Evolutionary conservation across 768 basidiomycete species (phyloP).

Genomic region (Tylopilus rubrobrunneus): DNA sequence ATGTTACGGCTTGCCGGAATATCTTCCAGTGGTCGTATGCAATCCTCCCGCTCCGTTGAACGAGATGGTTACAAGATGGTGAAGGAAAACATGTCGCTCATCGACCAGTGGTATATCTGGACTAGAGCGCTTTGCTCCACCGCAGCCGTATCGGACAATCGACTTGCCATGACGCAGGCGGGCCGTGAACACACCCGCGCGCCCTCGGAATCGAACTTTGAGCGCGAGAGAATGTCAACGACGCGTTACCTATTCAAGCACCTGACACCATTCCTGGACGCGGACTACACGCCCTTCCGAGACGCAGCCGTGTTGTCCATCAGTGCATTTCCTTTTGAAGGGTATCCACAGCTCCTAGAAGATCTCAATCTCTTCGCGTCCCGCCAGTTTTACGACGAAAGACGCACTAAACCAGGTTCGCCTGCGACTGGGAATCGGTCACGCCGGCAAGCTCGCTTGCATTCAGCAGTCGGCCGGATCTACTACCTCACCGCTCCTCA

Average conservation of each 20-base stretch:
- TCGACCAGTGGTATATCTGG: slow-evolving; percentile 84
- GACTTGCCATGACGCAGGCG: slow-evolving; percentile 48
- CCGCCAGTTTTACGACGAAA: slow-evolving; percentile 77
- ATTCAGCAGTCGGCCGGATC: slow-evolving; percentile 84
- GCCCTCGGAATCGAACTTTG: slow-evolving; percentile 70
- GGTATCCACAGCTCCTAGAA: slow-evolving; percentile 79
- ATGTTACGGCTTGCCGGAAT: slow-evolving; percentile 76
- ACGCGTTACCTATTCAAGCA: slow-evolving; percentile 82
- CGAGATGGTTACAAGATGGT: slow-evolving; percentile 51
- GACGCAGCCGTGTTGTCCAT: slow-evolving; percentile 87
- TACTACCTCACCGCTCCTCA: slow-evolving; percentile 82
- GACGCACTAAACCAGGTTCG: slow-evolving; percentile 45
- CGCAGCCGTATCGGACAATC: slow-evolving; percentile 59
- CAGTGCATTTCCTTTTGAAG: slow-evolving; percentile 75
- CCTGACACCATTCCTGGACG: slow-evolving; percentile 82
- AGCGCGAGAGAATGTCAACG: slow-evolving; percentile 78
- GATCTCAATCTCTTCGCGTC: slow-evolving; percentile 77
- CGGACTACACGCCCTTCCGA: slow-evolving; percentile 78
- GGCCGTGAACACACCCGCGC: slow-evolving; percentile 67
- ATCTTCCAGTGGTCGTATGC: slow-evolving; percentile 42
- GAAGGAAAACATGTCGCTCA: slow-evolving; percentile 51
- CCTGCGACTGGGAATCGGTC: slow-evolving; percentile 48
- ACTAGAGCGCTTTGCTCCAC: slow-evolving; percentile 84
- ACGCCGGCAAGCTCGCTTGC: slow-evolving; percentile 73
- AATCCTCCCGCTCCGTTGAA: slow-evolving; percentile 43